Conservation (phyloP, 2,329 filamentous ascomycete genomes). For the Aspergillus udagawae region DNA sequence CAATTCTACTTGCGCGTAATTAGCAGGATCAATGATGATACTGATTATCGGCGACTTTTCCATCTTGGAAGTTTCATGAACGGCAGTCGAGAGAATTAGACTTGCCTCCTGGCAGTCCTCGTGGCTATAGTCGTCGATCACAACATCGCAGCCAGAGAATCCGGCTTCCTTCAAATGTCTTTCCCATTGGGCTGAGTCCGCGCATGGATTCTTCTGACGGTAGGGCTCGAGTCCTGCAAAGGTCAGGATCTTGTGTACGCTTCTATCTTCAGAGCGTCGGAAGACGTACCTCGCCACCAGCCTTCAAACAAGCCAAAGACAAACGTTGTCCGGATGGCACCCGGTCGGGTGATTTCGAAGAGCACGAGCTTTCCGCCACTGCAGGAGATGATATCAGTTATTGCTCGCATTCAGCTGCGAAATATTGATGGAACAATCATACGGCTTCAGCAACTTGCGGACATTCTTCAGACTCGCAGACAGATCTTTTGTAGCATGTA, state of each 20-base stretch:
- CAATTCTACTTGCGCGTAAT: background rate
- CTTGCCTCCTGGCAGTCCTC: slow-evolving; percentile 4
- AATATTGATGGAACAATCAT: background rate
- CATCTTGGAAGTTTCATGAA: background rate
- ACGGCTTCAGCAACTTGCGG: slow-evolving; percentile 11
- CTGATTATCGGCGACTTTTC: background rate
- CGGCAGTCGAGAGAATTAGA: slow-evolving; percentile 12
- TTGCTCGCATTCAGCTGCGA: background rate
- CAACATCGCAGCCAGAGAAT: slow-evolving; percentile 16
- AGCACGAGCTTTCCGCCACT: slow-evolving; percentile 12
- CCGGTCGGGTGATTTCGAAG: slow-evolving; percentile 6
- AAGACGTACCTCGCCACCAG: slow-evolving; percentile 11
- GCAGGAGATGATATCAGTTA: background rate
- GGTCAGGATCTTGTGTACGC: background rate
- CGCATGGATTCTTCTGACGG: slow-evolving; percentile 7
- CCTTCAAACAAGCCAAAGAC: slow-evolving; percentile 12
- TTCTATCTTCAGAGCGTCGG: background rate
- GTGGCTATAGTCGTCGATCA: slow-evolving; percentile 12
- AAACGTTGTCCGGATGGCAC: slow-evolving; percentile 1
- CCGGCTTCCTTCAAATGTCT: slow-evolving; percentile 7
- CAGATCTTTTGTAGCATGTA: slow-evolving; percentile 8
- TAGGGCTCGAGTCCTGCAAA: slow-evolving; percentile 4
- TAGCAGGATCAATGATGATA: background rate
- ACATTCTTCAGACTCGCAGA: slow-evolving; percentile 4
- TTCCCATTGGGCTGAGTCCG: slow-evolving; percentile 5